Evolutionary conservation across 352 stramenopile species (phyloP).

Genomic region (Peronospora belbahrii): DNA sequence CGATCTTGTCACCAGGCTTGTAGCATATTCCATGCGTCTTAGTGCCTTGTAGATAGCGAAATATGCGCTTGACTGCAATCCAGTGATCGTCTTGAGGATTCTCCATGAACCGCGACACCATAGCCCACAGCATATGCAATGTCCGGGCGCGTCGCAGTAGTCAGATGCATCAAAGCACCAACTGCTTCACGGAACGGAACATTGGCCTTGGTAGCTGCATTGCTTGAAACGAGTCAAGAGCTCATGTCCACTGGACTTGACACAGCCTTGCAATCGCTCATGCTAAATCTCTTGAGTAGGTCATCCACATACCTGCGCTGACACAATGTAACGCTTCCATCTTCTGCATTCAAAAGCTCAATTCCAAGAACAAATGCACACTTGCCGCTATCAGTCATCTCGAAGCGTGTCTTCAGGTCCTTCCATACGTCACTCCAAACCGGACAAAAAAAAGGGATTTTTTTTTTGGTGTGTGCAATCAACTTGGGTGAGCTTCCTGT

Average conservation of each 20-base stretch:
- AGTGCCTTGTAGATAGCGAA: too few species aligned
- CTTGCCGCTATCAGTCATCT: slow-evolving; percentile 22
- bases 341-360: slow-evolving; percentile 2
- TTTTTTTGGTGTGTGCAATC: slow-evolving; percentile 5
- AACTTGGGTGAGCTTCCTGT: slow-evolving; percentile 2
- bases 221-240: neutral
- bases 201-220: slow-evolving; percentile 3
- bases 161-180: slow-evolving; percentile 15
- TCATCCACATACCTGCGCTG: slow-evolving; percentile 11
- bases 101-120: slow-evolving; percentile 18
- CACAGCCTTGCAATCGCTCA: slow-evolving; percentile 11
- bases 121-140: slow-evolving; percentile 7
- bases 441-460: too few species aligned
- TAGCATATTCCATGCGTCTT: slow-evolving; percentile 12
- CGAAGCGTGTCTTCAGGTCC: slow-evolving; percentile 15
- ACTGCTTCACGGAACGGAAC: slow-evolving; percentile 9
- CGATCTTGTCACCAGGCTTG: neutral
- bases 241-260: slow-evolving; percentile 8
- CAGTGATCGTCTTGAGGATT: slow-evolving; percentile 13
- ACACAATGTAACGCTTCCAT: slow-evolving; percentile 12
- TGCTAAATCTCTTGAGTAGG: slow-evolving; percentile 18
- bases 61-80: slow-evolving; percentile 11
- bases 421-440: too few species aligned
- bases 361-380: slow-evolving; percentile 17
- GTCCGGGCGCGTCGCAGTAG: slow-evolving; percentile 2